Conservation (phyloP, 2,329 filamentous ascomycete species). For the Fusarium virguliforme region DNA sequence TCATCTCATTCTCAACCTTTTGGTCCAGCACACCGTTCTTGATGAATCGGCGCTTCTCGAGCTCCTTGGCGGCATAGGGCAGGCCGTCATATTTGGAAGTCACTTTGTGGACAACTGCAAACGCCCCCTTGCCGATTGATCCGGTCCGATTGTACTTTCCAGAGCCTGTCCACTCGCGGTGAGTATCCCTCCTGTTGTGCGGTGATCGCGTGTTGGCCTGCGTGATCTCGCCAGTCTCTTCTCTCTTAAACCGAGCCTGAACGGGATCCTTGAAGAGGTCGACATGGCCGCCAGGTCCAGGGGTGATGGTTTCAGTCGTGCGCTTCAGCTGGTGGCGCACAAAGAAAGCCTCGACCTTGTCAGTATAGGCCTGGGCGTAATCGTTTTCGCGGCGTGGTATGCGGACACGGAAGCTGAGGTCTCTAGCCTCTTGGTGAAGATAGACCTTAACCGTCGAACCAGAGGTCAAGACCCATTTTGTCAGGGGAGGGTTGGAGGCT, state of each 20-base stretch:
- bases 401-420: constrained; percentile 87
- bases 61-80: constrained; percentile 92
- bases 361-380: constrained; percentile 75
- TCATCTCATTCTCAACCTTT: constrained; percentile 97
- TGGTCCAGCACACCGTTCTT: constrained; percentile 92
- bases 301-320: constrained; percentile 63
- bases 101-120: constrained; percentile 93
- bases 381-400: constrained; percentile 82
- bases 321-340: constrained; percentile 54
- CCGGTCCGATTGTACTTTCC: constrained; percentile 86
- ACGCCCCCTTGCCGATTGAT: constrained; percentile 91
- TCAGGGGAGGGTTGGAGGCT: constrained; percentile 54
- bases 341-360: constrained; percentile 80
- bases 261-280: constrained; percentile 55
- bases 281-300: constrained; percentile 65
- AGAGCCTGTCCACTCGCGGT: constrained; percentile 86
- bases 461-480: constrained; percentile 75
- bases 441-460: constrained; percentile 82
- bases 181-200: constrained; percentile 49
- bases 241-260: constrained; percentile 40
- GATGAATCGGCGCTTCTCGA: constrained; percentile 93
- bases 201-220: constrained; percentile 33
- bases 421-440: constrained; percentile 66
- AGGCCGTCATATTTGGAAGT: constrained; percentile 88
- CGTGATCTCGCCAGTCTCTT: constrained; percentile 43